Evolutionary conservation across 2,329 filamentous ascomycete species (phyloP).

Genomic region (Calonectria leucothoes): DNA sequence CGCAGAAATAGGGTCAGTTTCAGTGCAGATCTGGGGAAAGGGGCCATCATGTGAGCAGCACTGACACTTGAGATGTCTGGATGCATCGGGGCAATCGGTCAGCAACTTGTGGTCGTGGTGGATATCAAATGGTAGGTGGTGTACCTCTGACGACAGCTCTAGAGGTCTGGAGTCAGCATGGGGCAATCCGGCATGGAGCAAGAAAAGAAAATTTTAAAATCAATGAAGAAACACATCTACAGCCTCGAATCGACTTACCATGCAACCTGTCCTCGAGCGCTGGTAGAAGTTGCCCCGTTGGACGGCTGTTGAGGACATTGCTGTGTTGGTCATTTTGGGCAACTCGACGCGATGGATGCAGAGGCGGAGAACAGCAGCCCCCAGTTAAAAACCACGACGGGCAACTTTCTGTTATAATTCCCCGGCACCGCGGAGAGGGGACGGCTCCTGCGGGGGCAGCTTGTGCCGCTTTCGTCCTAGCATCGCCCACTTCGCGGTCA

Average conservation of each 20-base stretch:
- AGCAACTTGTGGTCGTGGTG: not conserved
- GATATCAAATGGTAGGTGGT: not conserved
- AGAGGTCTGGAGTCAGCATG: not conserved
- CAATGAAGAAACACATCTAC: not conserved
- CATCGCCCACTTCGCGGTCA: not conserved
- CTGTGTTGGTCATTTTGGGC: not conserved
- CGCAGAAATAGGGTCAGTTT: not conserved
- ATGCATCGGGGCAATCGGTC: not conserved
- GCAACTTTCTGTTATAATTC: slow-evolving; percentile 7
- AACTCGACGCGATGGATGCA: not conserved
- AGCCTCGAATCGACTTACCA: not conserved
- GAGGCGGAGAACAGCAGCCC: not conserved
- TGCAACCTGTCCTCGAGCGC: slow-evolving; percentile 4
- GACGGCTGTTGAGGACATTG: not conserved
- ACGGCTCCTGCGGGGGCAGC: not conserved
- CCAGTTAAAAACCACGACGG: not conserved
- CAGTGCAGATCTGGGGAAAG: not conserved
- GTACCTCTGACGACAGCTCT: slow-evolving; percentile 16
- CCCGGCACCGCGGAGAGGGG: not conserved
- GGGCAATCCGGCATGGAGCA: not conserved
- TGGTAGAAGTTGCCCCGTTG: not conserved
- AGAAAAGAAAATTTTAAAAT: not conserved
- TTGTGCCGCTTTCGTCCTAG: not conserved
- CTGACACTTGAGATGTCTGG: slow-evolving; percentile 10
- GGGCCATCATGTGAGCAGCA: not conserved